Evolutionary conservation across 768 basidiomycete genomes (phyloP).

Genomic region (Kwoniella dendrophila): DNA sequence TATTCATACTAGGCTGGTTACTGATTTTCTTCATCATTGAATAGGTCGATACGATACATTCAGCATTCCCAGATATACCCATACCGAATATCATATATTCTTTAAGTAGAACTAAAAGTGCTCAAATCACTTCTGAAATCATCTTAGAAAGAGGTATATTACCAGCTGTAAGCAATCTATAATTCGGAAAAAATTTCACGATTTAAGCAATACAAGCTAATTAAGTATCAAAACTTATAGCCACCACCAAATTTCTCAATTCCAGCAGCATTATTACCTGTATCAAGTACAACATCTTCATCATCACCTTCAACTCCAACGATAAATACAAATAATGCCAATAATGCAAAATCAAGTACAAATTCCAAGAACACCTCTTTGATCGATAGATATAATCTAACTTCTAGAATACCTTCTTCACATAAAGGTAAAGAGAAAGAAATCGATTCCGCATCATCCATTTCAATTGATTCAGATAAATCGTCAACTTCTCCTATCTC

Average conservation of each 20-base stretch:
- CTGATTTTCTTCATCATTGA: neutral
- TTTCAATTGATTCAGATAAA: no score
- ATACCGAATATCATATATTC: conserved; percentile 46
- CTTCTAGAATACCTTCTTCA: conserved; percentile 26
- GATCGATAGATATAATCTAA: conserved; percentile 50
- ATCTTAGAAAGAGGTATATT: conserved; percentile 51
- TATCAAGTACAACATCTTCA: conserved; percentile 18
- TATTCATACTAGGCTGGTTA: neutral
- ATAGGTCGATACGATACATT: conserved; percentile 49
- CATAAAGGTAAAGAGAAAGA: conserved; percentile 39
- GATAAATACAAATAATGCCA: conserved; percentile 9
- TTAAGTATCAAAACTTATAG: conserved; percentile 20
- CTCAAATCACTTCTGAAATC: conserved; percentile 50
- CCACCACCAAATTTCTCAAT: conserved; percentile 44
- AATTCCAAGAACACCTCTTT: conserved; percentile 28
- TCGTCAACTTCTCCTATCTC: no score
- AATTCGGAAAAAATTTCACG: neutral
- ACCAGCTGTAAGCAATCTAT: conserved; percentile 35
- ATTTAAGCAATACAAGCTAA: neutral
- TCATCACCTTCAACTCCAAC: conserved; percentile 28
- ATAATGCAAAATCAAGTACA: neutral
- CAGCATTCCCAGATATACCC: conserved; percentile 51
- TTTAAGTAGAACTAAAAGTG: conserved; percentile 47
- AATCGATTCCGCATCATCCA: neutral
- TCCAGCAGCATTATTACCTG: conserved; percentile 45